Evolutionary conservation across 2,329 filamentous ascomycete genomes (phyloP).

Genomic region (Fusarium proliferatum): DNA sequence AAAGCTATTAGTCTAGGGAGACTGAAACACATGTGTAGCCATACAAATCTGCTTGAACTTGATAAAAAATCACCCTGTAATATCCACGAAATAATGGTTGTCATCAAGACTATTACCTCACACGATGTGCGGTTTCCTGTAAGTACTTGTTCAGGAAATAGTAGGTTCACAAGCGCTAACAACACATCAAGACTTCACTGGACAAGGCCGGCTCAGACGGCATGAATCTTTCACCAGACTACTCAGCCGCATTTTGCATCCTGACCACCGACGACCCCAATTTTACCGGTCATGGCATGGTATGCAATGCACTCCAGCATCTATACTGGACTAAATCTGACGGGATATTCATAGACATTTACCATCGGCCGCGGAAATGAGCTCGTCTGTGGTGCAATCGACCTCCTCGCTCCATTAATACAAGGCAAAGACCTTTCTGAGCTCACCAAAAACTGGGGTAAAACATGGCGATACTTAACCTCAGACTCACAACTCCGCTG

Average conservation of each 20-base stretch:
- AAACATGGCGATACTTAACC: conserved; percentile 90
- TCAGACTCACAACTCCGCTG: conserved; percentile 89
- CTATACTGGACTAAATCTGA: neutral
- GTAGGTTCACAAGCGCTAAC: neutral
- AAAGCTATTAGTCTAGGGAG: rapidly evolving
- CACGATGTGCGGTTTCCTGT: neutral
- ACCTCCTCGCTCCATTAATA: conserved; percentile 80
- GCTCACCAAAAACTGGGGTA: conserved; percentile 82
- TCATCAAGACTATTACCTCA: neutral
- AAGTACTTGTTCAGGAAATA: neutral
- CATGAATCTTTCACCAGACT: conserved; percentile 94
- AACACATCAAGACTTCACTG: conserved; percentile 71
- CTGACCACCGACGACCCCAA: conserved; percentile 77
- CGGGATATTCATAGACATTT: conserved; percentile 65
- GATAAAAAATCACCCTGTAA: rapidly evolving
- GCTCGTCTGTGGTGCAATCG: conserved; percentile 86
- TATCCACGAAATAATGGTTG: neutral
- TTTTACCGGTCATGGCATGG: conserved; percentile 81
- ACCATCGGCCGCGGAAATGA: conserved; percentile 92
- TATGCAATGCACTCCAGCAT: conserved; percentile 44
- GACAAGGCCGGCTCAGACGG: conserved; percentile 95
- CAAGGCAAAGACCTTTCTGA: conserved; percentile 79
- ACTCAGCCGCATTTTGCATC: conserved; percentile 92
- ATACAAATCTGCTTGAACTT: rapidly evolving
- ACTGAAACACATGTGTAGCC: neutral